These are phyloP conservation scores for Cicer chorassanicum DNA, from an alignment of 306 rosid genomes.

Conservation along the genomic window DNA sequence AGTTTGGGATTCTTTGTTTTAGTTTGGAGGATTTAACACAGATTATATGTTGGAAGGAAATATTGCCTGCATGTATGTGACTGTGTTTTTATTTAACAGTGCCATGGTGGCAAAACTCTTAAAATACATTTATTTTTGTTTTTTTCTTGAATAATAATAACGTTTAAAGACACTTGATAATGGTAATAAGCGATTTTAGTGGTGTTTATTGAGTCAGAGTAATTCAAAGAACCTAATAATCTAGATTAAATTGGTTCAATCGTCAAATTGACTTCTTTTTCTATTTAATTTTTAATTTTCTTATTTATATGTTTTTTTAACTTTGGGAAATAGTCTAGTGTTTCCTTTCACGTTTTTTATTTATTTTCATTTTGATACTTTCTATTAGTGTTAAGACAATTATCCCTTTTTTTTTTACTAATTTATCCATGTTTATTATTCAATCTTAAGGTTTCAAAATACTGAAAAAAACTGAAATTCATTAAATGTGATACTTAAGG, in stretches of 20 bases:
- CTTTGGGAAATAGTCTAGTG: not conserved
- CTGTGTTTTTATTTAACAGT: constrained; percentile 11
- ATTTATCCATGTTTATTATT: not conserved
- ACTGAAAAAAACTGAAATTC: no score
- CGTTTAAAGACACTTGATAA: not conserved
- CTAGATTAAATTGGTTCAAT: not conserved
- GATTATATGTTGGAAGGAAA: constrained; percentile 2
- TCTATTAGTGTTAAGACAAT: not conserved
- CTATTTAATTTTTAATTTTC: not conserved
- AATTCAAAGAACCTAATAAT: not conserved
- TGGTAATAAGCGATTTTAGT: not conserved
- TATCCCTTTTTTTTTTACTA: not conserved
- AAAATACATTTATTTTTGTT: not conserved
- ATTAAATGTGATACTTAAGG: no score
- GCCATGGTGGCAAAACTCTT: constrained; percentile 12
- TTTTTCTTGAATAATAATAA: not conserved
- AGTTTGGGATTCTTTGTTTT: constrained; percentile 8
- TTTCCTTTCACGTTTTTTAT: not conserved
- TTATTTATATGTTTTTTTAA: not conserved
- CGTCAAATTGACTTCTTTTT: not conserved
- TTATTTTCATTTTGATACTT: not conserved
- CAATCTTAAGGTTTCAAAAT: no score
- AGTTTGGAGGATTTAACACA: constrained; percentile 26
- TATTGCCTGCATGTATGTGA: not conserved
- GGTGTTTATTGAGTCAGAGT: not conserved